These are phyloP conservation scores for Ochetophila trinervis DNA, from an alignment of 306 rosid species.

Conservation along the genomic window DNA sequence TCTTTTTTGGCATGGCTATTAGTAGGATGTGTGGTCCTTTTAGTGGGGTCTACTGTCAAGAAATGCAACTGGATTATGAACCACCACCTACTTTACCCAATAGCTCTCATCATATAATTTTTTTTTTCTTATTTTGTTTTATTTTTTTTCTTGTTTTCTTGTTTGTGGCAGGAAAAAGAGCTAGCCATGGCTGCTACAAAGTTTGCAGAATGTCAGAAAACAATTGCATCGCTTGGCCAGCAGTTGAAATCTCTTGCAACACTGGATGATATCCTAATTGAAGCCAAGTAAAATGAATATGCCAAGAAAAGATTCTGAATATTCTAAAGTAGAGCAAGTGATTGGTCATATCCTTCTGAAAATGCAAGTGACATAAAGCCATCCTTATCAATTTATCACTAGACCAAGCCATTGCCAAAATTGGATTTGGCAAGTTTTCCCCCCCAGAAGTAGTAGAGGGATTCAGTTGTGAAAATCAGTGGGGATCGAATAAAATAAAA, in stretches of 20 bases:
- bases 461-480: neutral
- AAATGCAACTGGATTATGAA: too few relatives aligned
- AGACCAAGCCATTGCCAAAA: conserved; percentile 28
- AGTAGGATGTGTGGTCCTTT: too few relatives aligned
- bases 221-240: conserved; percentile 76
- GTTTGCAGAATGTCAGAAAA: conserved; percentile 74
- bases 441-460: conserved; percentile 38
- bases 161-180: conserved; percentile 60
- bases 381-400: conserved; percentile 29
- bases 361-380: conserved; percentile 1
- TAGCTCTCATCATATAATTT: neutral
- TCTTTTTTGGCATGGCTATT: too few relatives aligned
- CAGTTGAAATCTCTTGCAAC: conserved; percentile 62
- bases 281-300: conserved; percentile 21
- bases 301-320: conserved; percentile 23
- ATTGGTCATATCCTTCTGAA: conserved; percentile 2
- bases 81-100: neutral
- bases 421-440: conserved; percentile 30
- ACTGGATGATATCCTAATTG: conserved; percentile 54
- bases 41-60: too few relatives aligned
- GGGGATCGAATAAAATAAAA: conserved; percentile 21
- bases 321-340: neutral
- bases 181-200: conserved; percentile 60
- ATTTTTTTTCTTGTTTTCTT: conserved; percentile 16
- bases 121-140: conserved; percentile 14